These are phyloP conservation scores for Lantana camara DNA, from an alignment of 257 asterid species.

Conservation along the genomic window DNA sequence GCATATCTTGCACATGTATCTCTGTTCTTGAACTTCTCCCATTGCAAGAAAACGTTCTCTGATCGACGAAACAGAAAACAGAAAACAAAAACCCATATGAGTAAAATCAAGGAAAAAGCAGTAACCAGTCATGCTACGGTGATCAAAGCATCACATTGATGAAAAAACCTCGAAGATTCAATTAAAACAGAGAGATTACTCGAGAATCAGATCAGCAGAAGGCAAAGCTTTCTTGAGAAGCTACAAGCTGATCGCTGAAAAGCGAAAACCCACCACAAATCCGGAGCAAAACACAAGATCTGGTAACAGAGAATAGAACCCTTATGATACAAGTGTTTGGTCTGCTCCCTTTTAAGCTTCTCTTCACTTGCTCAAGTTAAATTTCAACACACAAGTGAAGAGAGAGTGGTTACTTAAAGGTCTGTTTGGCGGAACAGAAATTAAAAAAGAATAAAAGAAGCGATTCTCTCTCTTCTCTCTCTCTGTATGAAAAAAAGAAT, in stretches of 20 bases:
- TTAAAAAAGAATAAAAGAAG: neutral
- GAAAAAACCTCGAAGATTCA: constrained; percentile 18
- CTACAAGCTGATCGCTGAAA: neutral
- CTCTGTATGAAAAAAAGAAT: too few species aligned
- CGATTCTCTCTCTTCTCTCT: neutral
- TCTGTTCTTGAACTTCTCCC: constrained; percentile 52
- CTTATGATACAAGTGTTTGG: neutral
- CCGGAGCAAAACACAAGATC: constrained; percentile 34
- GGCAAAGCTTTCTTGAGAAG: constrained; percentile 23
- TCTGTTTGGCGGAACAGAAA: constrained; percentile 36
- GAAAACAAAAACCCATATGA: constrained; percentile 27
- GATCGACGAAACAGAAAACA: constrained; percentile 33
- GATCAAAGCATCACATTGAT: constrained; percentile 28
- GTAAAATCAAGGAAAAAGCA: constrained; percentile 33
- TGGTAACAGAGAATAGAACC: constrained; percentile 16
- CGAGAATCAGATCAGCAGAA: constrained; percentile 35
- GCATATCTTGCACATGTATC: constrained; percentile 70
- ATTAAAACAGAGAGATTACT: constrained; percentile 23
- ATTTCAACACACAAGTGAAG: constrained; percentile 23
- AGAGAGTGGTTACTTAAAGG: constrained; percentile 41
- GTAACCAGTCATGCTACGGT: neutral
- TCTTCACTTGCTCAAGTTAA: constrained; percentile 30
- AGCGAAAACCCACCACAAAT: constrained; percentile 14
- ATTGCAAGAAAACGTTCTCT: constrained; percentile 22
- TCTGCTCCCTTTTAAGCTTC: neutral